Evolutionary conservation across 192 early-diverging fungal species (phyloP), one percentile per base, ranked within the genome.

Genomic region (Rhizophagus clarus): DNA sequence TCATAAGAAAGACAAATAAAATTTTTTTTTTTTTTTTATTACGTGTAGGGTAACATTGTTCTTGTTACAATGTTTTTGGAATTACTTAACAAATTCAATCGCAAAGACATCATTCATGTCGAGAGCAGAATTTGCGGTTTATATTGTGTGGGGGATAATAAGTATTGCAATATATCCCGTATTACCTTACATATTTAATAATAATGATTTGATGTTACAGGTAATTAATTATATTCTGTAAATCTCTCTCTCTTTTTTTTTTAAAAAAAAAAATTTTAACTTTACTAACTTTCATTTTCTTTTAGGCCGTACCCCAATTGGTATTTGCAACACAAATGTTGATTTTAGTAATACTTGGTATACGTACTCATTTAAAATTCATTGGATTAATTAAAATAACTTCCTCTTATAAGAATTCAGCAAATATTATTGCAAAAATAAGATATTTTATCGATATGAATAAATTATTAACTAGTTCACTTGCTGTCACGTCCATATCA

Each of bases 61-160:
- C 26, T 49, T 84, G n/a, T 72, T 84, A 40, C 83, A 84, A 66
- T 82, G 81, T 26, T 84, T 84, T 61, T 84, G 83, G 83, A 80
- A 82, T 61, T 84, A 84, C 74, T 78, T 82, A 17, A 77, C 79
- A 2, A 77, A 79, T 42, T 79, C 78, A 14, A 82, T 84, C 28
- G 81, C 78, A 1, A 77, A 76, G 56, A 45, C 42, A 20, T 77
- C 77, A 37, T 82, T 84, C 6, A 84, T 84, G 78, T 63, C 81
- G 72, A 80, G 77, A 51, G 71, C 37, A 15, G 83, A 84, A 76
- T 84, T 82, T 64, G 76, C 49, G 63, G 34, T 80, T 28, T 80
- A 84, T 74, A 72, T 84, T 61, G 26, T 76, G 12, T 82, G 77
- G 83, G 82, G 76, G 68, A 40, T 69, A 7, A n/a, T 31, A 11